Percentiles rank a stretch among this genome's conserved stretches.
phyloP scores from a whole-genome alignment of 1,284 basidiomycete genomes.

The Fomitopsis pinicola region DNA sequence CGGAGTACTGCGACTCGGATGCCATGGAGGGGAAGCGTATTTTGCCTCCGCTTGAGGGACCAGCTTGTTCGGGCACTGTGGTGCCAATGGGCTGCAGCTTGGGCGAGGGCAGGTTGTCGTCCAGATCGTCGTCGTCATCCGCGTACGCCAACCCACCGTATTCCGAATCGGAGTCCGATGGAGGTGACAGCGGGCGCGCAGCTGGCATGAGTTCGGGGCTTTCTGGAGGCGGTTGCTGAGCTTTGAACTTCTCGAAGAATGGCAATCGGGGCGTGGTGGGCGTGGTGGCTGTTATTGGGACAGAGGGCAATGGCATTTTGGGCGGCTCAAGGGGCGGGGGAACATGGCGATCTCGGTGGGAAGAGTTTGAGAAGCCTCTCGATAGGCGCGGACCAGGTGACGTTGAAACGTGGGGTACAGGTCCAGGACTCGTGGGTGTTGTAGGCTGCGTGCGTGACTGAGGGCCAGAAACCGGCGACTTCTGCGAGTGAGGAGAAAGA shows the following conservation, averaged over 20 bases:
- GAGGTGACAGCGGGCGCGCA: slow-evolving; percentile 5
- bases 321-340: slow-evolving; percentile 23
- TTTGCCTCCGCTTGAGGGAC: slow-evolving; percentile 8
- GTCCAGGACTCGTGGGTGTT: slow-evolving; percentile 19
- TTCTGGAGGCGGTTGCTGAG: slow-evolving; percentile 18
- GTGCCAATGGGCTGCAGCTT: slow-evolving; percentile 4
- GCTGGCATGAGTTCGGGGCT: neutral
- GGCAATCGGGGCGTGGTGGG: slow-evolving; percentile 26
- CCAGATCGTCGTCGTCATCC: slow-evolving; percentile 24
- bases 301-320: slow-evolving; percentile 29
- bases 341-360: slow-evolving; percentile 21
- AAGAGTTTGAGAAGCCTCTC: slow-evolving; percentile 8
- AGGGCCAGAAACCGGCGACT: slow-evolving; percentile 18
- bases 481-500: slow-evolving; percentile 31
- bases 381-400: slow-evolving; percentile 21
- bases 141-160: slow-evolving; percentile 28
- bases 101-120: slow-evolving; percentile 14
- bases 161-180: slow-evolving; percentile 12
- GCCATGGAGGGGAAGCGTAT: slow-evolving; percentile 30
- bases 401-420: slow-evolving; percentile 22
- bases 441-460: slow-evolving; percentile 13
- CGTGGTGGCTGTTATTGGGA: slow-evolving; percentile 25
- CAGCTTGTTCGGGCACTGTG: neutral
- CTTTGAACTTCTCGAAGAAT: slow-evolving; percentile 49
- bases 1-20: slow-evolving; percentile 24